Conservation (phyloP, 257 asterid genomes). For the Thymus quinquecostatus region DNA sequence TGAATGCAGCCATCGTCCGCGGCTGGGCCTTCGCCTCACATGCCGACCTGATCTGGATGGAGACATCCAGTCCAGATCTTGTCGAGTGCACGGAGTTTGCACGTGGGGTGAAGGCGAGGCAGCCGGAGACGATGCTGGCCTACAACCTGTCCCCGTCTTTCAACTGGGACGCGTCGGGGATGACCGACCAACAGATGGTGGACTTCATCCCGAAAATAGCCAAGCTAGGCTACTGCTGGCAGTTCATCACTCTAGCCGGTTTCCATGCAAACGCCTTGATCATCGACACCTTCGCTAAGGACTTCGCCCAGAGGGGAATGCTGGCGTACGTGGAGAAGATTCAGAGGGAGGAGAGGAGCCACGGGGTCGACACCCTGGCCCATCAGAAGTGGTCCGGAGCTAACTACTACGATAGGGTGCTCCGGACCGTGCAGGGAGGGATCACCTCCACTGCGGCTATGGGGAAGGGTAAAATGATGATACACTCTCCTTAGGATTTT, state of each 20-base stretch:
- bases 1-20: slow-evolving; percentile 77
- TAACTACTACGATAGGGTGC: slow-evolving; percentile 87
- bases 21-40: slow-evolving; percentile 87
- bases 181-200: slow-evolving; percentile 80
- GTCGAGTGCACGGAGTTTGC: slow-evolving; percentile 90
- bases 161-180: slow-evolving; percentile 98
- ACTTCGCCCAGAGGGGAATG: slow-evolving; percentile 81
- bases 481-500: neutral
- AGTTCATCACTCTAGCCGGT: slow-evolving; percentile 95
- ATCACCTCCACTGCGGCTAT: slow-evolving; percentile 96
- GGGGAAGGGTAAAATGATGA: slow-evolving; percentile 71
- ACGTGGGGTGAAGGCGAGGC: slow-evolving; percentile 63
- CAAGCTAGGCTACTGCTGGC: slow-evolving; percentile 84
- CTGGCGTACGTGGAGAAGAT: slow-evolving; percentile 91
- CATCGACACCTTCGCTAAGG: slow-evolving; percentile 83
- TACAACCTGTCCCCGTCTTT: slow-evolving; percentile 93
- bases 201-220: slow-evolving; percentile 91
- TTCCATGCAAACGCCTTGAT: slow-evolving; percentile 89
- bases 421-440: slow-evolving; percentile 96
- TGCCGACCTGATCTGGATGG: slow-evolving; percentile 92
- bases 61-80: slow-evolving; percentile 81
- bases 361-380: slow-evolving; percentile 98
- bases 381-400: slow-evolving; percentile 99
- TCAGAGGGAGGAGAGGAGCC: slow-evolving; percentile 84
- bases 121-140: slow-evolving; percentile 86